These are phyloP conservation scores for Pichia heedii DNA, from an alignment of 805 yeast species.

Conservation along the genomic window DNA sequence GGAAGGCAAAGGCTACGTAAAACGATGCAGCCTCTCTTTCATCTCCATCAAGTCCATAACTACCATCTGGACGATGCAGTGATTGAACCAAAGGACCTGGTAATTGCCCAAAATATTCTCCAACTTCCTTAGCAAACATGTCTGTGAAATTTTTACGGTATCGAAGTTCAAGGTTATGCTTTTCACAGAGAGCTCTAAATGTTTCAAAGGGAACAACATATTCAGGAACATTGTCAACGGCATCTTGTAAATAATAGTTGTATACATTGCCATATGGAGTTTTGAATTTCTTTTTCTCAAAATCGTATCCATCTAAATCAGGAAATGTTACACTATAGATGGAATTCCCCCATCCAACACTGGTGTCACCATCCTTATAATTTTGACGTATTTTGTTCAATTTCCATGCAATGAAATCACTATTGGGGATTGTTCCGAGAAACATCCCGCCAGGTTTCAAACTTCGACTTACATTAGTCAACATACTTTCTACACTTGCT, in stretches of 20 bases:
- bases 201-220: conserved; percentile 93
- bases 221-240: conserved; percentile 94
- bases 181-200: conserved; percentile 74
- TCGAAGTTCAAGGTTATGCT: conserved; percentile 64
- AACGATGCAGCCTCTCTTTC: conserved; percentile 85
- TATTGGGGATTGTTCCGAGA: conserved; percentile 90
- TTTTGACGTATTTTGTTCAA: conserved; percentile 37
- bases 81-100: conserved; percentile 55
- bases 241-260: conserved; percentile 76
- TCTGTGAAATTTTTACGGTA: conserved; percentile 72
- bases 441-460: conserved; percentile 78
- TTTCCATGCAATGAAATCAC: conserved; percentile 70
- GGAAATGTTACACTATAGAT: conserved; percentile 77
- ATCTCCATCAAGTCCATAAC: conserved; percentile 78
- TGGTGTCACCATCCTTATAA: neutral
- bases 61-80: conserved; percentile 68
- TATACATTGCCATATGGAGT: conserved; percentile 80
- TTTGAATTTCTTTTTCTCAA: conserved; percentile 63
- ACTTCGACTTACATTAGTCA: conserved; percentile 68
- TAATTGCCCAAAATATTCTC: conserved; percentile 48
- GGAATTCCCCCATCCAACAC: conserved; percentile 74
- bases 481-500: conserved; percentile 60
- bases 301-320: conserved; percentile 33
- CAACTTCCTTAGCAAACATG: conserved; percentile 72
- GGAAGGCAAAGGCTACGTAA: conserved; percentile 77